phyloP scores from a whole-genome alignment of 2,329 filamentous ascomycete species.

The Phialocephala sp. region DNA sequence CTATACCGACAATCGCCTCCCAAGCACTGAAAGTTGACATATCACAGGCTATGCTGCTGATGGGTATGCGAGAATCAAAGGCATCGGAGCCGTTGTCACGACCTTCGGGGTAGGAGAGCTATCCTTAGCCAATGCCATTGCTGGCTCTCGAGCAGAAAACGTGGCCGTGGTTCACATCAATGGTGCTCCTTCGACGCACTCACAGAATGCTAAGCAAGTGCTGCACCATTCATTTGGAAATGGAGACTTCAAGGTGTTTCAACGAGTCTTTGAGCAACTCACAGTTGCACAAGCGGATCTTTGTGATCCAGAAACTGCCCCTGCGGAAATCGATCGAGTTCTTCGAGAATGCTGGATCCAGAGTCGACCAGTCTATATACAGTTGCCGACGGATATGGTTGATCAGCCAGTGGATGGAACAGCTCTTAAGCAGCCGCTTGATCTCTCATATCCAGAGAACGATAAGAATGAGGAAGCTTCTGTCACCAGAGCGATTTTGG shows the following conservation, averaged over 20 bases:
- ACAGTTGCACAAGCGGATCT: constrained; percentile 38
- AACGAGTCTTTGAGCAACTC: constrained; percentile 49
- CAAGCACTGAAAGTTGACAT: not conserved
- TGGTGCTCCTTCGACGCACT: not conserved
- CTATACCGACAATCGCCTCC: not conserved
- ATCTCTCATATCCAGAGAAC: not conserved
- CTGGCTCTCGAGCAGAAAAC: constrained; percentile 72
- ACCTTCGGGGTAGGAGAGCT: constrained; percentile 76
- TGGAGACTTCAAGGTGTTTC: not conserved
- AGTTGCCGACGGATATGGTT: not conserved
- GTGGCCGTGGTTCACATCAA: constrained; percentile 62
- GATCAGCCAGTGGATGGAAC: not conserved
- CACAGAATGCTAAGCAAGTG: not conserved
- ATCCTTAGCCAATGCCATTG: constrained; percentile 72
- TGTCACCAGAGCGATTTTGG: not conserved
- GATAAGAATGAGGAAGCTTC: not conserved
- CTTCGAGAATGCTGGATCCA: not conserved
- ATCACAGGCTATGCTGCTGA: constrained; percentile 73
- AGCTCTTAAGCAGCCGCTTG: not conserved
- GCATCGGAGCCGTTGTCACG: constrained; percentile 71
- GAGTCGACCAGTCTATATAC: constrained; percentile 3
- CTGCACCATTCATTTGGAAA: not conserved
- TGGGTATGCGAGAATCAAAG: constrained; percentile 74
- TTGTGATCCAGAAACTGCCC: not conserved
- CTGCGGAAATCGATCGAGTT: constrained; percentile 1